Percentiles rank a stretch among this genome's conserved stretches.
Conservation (phyloP, 805 yeast species). For the Wickerhamomyces hampshirensis region DNA sequence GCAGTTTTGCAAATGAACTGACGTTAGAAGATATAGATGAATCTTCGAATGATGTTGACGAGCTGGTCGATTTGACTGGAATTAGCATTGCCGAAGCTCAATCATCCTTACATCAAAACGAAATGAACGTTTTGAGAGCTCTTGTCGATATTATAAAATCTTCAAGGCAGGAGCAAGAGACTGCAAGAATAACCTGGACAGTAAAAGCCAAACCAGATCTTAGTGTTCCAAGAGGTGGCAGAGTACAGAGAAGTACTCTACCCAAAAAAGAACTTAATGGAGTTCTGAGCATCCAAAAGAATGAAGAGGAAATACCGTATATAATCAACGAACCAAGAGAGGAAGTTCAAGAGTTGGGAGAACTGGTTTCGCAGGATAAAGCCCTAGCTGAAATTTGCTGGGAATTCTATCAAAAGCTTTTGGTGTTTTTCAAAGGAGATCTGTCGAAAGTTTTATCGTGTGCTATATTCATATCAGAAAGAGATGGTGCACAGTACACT, state of each 20-base stretch:
- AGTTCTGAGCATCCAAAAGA: no score
- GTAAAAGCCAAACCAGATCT: not conserved
- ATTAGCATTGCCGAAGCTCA: slow-evolving; percentile 16
- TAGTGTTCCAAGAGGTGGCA: slow-evolving; percentile 26
- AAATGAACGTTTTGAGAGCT: slow-evolving; percentile 28
- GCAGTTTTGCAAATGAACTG: slow-evolving; percentile 4
- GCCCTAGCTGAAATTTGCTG: slow-evolving; percentile 32
- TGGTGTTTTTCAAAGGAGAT: slow-evolving; percentile 43
- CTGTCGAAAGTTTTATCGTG: slow-evolving; percentile 31
- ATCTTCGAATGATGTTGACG: slow-evolving; percentile 12
- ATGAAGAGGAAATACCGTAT: no score
- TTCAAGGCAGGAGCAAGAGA: slow-evolving; percentile 4
- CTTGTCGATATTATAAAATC: slow-evolving; percentile 32
- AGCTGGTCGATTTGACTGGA: slow-evolving; percentile 20
- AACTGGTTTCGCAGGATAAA: slow-evolving; percentile 30
- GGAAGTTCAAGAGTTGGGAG: slow-evolving; percentile 32
- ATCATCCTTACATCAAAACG: slow-evolving; percentile 26
- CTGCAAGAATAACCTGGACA: not conserved
- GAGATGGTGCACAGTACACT: slow-evolving; percentile 26
- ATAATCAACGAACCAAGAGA: slow-evolving; percentile 18
- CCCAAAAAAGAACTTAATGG: no score
- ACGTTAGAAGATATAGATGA: slow-evolving; percentile 1
- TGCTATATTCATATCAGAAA: slow-evolving; percentile 31
- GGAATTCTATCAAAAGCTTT: slow-evolving; percentile 33
- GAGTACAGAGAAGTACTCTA: slow-evolving; percentile 28